Evolutionary conservation across 1,139 yeast species (phyloP).

Genomic region (Pichia sp.): DNA sequence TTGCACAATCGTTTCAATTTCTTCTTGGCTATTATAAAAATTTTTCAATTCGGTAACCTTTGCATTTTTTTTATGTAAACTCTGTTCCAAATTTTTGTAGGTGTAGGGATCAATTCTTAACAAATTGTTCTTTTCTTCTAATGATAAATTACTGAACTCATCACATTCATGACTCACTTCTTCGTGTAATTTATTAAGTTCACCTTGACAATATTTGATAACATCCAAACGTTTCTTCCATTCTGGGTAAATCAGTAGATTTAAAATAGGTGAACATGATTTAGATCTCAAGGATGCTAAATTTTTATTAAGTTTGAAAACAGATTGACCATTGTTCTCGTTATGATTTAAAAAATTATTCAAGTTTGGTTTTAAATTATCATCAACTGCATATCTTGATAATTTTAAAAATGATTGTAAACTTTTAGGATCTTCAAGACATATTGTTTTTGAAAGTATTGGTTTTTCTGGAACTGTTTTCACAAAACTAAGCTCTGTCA

Average conservation of each 20-base stretch:
- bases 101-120: constrained; percentile 43
- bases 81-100: constrained; percentile 31
- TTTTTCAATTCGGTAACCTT: constrained; percentile 28
- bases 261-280: constrained; percentile 31
- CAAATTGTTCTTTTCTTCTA: constrained; percentile 19
- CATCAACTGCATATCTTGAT: constrained; percentile 40
- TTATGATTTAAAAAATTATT: constrained; percentile 31
- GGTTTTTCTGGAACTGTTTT: constrained; percentile 21
- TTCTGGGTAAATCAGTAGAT: constrained; percentile 33
- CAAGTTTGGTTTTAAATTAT: constrained; percentile 34
- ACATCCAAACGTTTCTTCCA: constrained; percentile 36
- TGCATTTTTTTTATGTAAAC: constrained; percentile 25
- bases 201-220: constrained; percentile 34
- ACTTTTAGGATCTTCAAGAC: constrained; percentile 33
- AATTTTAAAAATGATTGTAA: constrained; percentile 35
- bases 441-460: constrained; percentile 28
- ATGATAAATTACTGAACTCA: constrained; percentile 15
- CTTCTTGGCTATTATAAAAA: constrained; percentile 35
- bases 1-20: constrained; percentile 36
- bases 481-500: constrained; percentile 16
- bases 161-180: constrained; percentile 26
- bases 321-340: constrained; percentile 19
- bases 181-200: constrained; percentile 17
- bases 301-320: constrained; percentile 17
- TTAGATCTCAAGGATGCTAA: constrained; percentile 4